Base-by-base conservation (phyloP, 164 flowering plant genomes). In the Stephania japonica region DNA sequence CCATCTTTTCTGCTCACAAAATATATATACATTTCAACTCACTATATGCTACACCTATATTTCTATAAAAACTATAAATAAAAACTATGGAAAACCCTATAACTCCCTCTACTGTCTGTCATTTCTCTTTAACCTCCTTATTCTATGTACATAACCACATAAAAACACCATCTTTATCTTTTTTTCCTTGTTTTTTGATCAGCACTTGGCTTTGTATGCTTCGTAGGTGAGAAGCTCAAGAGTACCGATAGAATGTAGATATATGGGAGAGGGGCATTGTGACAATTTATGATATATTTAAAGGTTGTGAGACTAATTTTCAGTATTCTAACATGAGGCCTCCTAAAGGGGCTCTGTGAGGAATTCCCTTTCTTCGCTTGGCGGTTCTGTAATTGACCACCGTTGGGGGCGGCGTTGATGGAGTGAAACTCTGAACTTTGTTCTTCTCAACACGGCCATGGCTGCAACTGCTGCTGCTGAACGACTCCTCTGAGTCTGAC, bases 341-440 rank as follows among this genome's bases (percentile, higher is more conserved):
- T 70, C 95, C 92, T 83, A 88, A 79, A 6, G 97, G 99, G 69
- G 99, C 87, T 72, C 98, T 82, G 80, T 90, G 98, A 5, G 99
- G 99, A 65, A 90, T 87, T 8, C 98, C 98, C 91, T 93, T 95
- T 73, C 98, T 90, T 65, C 98, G 75, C 83, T 89, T 93, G 67
- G 89, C 91, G 13, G 85, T 89, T 78, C 91, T 79, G 89, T 75
- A 85, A 77, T 77, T 90, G 16, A 76, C 79, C 0, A 80, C 72
- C 2, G 92, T 90, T 72, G 89, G 92, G 4, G 98, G 98, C 0
- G 99, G 99, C 1, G 98, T 94, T 44, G 94, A 91, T 0, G 97
- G 97, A 6, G 82, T 77, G 67, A 89, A 90, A 82, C 93, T 91
- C 72, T 82, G 95, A 9, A 80, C 61, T 68, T 79, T 83, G 71